phyloP scores from a whole-genome alignment of 306 rosid species.

The Canavalia gladiata region DNA sequence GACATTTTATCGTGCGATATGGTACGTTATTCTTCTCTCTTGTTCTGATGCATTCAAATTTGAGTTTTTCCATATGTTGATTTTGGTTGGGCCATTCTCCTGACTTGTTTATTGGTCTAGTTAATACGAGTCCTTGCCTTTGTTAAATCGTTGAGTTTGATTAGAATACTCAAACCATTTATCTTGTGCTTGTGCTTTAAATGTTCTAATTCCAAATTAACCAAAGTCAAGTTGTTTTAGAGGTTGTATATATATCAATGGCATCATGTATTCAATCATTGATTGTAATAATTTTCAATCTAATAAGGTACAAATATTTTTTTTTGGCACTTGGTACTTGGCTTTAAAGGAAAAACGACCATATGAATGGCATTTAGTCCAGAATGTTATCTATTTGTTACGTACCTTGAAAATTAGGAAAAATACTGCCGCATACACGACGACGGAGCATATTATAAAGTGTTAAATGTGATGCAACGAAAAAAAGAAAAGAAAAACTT shows the following conservation, averaged over 20 bases:
- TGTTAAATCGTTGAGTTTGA: not conserved
- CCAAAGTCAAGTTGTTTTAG: not conserved
- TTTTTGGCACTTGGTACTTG: too few species aligned
- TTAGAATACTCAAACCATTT: not conserved
- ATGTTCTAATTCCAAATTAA: not conserved
- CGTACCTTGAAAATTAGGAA: not conserved
- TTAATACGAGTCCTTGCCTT: not conserved
- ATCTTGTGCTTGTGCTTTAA: not conserved
- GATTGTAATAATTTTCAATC: too few species aligned
- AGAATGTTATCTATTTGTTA: not conserved
- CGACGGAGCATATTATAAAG: not conserved
- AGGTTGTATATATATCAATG: not conserved
- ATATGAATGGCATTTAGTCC: not conserved
- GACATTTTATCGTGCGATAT: not conserved
- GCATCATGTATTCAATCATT: not conserved
- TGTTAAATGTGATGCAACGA: not conserved
- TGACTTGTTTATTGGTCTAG: not conserved
- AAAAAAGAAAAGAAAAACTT: too few species aligned
- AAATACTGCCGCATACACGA: too few species aligned
- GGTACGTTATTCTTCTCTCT: not conserved
- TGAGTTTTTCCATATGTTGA: not conserved
- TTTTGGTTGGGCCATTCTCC: not conserved
- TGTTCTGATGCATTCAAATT: not conserved
- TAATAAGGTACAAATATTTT: too few species aligned
- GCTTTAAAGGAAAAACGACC: too few species aligned